Conservation (phyloP, 371 early-diverging fungal species). For the Mucor lusitanicus region DNA sequence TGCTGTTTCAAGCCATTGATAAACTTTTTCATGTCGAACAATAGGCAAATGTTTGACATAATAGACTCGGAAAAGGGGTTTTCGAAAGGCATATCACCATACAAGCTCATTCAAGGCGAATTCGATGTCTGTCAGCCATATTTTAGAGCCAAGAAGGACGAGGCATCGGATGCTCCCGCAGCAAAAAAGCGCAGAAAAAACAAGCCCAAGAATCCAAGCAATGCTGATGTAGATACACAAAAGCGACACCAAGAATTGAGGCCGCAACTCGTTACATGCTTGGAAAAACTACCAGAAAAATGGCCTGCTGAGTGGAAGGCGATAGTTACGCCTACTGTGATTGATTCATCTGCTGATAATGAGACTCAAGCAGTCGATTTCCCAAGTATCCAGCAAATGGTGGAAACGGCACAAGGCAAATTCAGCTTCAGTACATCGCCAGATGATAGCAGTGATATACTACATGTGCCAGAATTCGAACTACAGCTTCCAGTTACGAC, state of each 20-base stretch:
- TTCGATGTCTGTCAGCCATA: constrained; percentile 40
- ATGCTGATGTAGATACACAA: constrained; percentile 30
- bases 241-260: constrained; percentile 26
- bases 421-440: neutral
- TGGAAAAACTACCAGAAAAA: constrained; percentile 1
- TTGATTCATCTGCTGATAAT: neutral
- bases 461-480: neutral
- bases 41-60: constrained; percentile 15
- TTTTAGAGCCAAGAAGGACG: constrained; percentile 20
- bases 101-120: constrained; percentile 26
- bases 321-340: neutral
- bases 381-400: constrained; percentile 30
- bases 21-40: neutral
- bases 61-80: constrained; percentile 27
- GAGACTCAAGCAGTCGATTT: constrained; percentile 29
- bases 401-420: constrained; percentile 23
- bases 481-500: neutral
- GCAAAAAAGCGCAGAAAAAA: constrained; percentile 23
- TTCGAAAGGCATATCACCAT: constrained; percentile 17
- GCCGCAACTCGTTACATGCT: constrained; percentile 14
- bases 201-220: neutral
- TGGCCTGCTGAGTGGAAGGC: constrained; percentile 12
- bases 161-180: neutral
- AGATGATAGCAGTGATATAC: neutral
- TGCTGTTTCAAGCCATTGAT: neutral